Evolutionary conservation across 2,329 filamentous ascomycete genomes (phyloP), one percentile per base, ranked within the genome.

Genomic region (Phialophora chinensis): DNA sequence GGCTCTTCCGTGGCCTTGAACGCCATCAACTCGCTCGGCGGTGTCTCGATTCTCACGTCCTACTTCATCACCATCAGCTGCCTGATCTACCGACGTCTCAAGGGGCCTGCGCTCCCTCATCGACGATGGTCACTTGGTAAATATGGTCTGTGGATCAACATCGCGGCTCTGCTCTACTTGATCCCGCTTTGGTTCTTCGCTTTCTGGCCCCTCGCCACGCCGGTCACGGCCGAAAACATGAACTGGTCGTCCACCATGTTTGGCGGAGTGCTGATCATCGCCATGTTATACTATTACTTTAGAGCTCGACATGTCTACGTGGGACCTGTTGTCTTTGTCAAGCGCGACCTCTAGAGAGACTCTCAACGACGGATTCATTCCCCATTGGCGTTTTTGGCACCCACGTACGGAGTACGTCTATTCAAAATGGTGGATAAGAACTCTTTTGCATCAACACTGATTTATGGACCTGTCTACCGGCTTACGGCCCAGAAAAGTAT

Each of bases 241-340:
- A 82, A 82, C 67, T 82, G 79, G 79, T 66, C 65, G 14, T 61
- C 55, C 11, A 62, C 77, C 0, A 82, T 84, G 72, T 84, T 81
- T 63, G 77, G 78, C n/a, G 76, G 76, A 4, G 75, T 83, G 23
- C 74, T 83, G 17, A 70, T 77, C 6, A 79, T 83, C 35, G 79
- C 81, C 1, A 74, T 80, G 3, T 62, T 76, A 0, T 84, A 80
- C 67, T 85, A 83, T 66, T 69, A 74, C n/a, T 14, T 78, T 3
- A 71, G 74, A 50, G 83, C 80, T 1, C 74, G 76, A 31, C 75
- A 80, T 49, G 72, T 76, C 27, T 84, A 83, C 69, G 73, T 76
- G 57, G 75, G 77, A 5, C 79, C 79, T 4, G 78, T 79, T 27
- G 74, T 74, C 3, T 70, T 78, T 62, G 74, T 79, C 10, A 77